These are phyloP conservation scores for Boletellus sp. DNA, from an alignment of 768 basidiomycete genomes.

Conservation along the genomic window DNA sequence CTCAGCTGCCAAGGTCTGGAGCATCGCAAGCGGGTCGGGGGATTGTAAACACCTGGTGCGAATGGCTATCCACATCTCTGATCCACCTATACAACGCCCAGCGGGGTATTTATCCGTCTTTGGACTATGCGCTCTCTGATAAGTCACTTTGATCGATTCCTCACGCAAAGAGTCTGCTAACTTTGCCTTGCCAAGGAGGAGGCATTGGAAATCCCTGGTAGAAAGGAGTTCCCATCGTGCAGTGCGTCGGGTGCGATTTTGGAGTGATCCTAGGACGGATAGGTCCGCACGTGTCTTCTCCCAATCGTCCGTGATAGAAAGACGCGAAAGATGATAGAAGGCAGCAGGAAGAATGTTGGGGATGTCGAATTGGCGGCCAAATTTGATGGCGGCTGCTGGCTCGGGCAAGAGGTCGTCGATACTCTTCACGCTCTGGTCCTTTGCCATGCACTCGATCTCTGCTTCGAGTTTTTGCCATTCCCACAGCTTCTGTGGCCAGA, in stretches of 20 bases:
- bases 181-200: conserved; percentile 13
- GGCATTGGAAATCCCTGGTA: conserved; percentile 14
- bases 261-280: not conserved
- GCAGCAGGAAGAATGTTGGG: conserved; percentile 44
- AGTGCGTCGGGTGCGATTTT: conserved; percentile 6
- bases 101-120: not conserved
- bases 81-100: not conserved
- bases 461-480: conserved; percentile 15
- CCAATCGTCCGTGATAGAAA: conserved; percentile 20
- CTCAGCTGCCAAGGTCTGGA: not conserved
- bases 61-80: not conserved
- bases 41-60: not conserved
- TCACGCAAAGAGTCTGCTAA: not conserved
- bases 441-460: not conserved
- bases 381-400: conserved; percentile 34
- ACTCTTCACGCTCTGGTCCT: too few relatives aligned
- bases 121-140: too few relatives aligned
- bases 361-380: conserved; percentile 41
- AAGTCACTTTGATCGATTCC: not conserved
- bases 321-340: conserved; percentile 44
- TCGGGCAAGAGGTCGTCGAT: conserved; percentile 16
- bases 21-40: conserved; percentile 5
- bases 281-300: conserved; percentile 3
- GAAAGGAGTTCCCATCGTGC: conserved; percentile 27
- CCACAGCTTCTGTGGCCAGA: conserved; percentile 11